Conservation (phyloP, 208 protist species). For the Trypanosoma avium region DNA sequence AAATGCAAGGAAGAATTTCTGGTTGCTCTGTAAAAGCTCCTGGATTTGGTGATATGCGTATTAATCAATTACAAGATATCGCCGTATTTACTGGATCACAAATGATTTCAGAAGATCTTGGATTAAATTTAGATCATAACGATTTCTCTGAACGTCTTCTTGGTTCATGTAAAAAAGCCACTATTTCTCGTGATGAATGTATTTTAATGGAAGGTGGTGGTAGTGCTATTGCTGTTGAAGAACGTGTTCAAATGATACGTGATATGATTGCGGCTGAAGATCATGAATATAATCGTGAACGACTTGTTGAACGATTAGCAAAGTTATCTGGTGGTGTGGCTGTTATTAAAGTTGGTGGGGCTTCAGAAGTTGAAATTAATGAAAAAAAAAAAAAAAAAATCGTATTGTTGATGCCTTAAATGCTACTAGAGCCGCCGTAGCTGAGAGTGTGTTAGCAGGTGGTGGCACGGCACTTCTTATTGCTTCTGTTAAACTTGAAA, state of each 20-base stretch:
- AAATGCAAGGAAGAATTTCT: conserved; percentile 81
- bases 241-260: conserved; percentile 96
- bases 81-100: conserved; percentile 97
- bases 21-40: conserved; percentile 97
- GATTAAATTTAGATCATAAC: conserved; percentile 90
- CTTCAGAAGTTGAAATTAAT: conserved; percentile 98
- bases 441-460: conserved; percentile 98
- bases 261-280: conserved; percentile 93
- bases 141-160: conserved; percentile 89
- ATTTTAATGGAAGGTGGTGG: conserved; percentile 98
- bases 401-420: conserved; percentile 99
- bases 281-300: conserved; percentile 98
- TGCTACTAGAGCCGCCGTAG: conserved; percentile 98
- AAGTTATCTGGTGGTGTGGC: conserved; percentile 91
- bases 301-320: conserved; percentile 95
- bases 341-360: conserved; percentile 97
- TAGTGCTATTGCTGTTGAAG: conserved; percentile 93
- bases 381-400: conserved; percentile 99
- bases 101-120: conserved; percentile 95
- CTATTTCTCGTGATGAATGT: conserved; percentile 97
- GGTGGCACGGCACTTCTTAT: conserved; percentile 97
- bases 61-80: conserved; percentile 99
- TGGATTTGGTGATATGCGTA: conserved; percentile 99
- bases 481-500: conserved; percentile 83
- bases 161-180: conserved; percentile 86